These are phyloP conservation scores for Aethionema arabicum DNA, from an alignment of 345 rosid species.

Conservation along the genomic window DNA sequence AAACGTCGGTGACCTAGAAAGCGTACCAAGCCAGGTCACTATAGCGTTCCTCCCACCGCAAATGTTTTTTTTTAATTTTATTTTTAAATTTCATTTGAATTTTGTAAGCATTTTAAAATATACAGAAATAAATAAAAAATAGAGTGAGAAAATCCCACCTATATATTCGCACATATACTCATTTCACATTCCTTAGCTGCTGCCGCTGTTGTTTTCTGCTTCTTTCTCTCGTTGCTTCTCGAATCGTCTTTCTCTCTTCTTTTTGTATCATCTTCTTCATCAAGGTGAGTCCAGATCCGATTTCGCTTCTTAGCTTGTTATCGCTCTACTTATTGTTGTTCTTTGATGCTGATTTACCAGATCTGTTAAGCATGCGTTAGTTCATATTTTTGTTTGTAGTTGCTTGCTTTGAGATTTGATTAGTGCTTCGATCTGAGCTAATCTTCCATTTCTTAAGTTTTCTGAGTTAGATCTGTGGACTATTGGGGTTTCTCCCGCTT, in stretches of 20 bases:
- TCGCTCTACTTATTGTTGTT: neutral
- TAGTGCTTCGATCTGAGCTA: conserved; percentile 21
- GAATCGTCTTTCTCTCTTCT: conserved; percentile 21
- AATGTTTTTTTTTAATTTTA: neutral
- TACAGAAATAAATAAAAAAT: neutral
- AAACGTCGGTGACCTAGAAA: conserved; percentile 30
- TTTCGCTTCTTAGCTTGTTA: neutral
- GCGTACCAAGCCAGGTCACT: conserved; percentile 26
- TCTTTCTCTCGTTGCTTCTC: conserved; percentile 28
- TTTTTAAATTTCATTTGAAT: neutral
- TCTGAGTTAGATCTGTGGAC: conserved; percentile 25
- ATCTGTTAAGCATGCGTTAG: conserved; percentile 27
- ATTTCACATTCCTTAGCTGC: conserved; percentile 25
- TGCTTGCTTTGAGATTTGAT: neutral
- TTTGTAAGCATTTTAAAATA: neutral
- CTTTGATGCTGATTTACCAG: conserved; percentile 4
- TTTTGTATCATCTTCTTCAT: conserved; percentile 14
- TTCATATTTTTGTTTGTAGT: conserved; percentile 8
- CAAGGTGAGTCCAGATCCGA: conserved; percentile 33
- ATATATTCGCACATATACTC: conserved; percentile 32
- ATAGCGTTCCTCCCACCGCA: conserved; percentile 12
- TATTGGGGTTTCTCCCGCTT: neutral
- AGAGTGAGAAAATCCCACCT: conserved; percentile 32
- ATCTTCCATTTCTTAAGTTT: conserved; percentile 13
- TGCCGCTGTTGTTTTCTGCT: conserved; percentile 33